Percentiles rank a stretch among this genome's conserved stretches.
phyloP scores from a whole-genome alignment of 2,329 filamentous ascomycete species.

The Aspergillus persii region DNA sequence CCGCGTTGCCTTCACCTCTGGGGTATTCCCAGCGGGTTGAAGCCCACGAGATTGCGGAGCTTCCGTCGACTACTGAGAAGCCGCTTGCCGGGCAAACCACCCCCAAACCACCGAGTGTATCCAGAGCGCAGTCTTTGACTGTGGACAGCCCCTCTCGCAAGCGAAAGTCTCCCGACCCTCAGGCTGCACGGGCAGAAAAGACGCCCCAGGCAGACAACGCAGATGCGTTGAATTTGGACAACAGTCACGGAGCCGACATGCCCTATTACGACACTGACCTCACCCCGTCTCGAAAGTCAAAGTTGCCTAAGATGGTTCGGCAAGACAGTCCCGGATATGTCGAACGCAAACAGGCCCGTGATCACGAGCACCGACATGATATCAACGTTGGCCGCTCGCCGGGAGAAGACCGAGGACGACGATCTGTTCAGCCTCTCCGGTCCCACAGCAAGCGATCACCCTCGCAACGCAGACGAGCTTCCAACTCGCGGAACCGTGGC shows the following conservation, averaged over 20 bases:
- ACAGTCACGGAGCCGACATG: conserved; percentile 6
- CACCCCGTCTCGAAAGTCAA: conserved; percentile 24
- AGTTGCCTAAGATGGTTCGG: conserved; percentile 30
- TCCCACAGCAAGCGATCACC: conserved; percentile 18
- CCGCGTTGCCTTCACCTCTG: conserved; percentile 7
- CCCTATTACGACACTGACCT: conserved; percentile 18
- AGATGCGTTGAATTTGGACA: background rate
- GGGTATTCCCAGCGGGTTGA: conserved; percentile 5
- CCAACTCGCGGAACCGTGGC: conserved; percentile 20
- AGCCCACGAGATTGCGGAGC: background rate
- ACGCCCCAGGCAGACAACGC: background rate
- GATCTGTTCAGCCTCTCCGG: conserved; percentile 18
- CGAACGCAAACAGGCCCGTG: conserved; percentile 27
- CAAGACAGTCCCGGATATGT: conserved; percentile 35
- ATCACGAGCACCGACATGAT: background rate
- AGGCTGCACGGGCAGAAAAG: conserved; percentile 14
- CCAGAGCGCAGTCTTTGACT: conserved; percentile 14
- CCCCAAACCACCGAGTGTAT: conserved; percentile 7
- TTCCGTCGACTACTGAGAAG: background rate
- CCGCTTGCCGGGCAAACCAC: conserved; percentile 1
- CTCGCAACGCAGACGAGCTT: conserved; percentile 16
- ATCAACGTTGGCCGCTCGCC: background rate
- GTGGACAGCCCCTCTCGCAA: conserved; percentile 35
- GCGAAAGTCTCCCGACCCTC: conserved; percentile 34
- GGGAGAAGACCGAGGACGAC: conserved; percentile 9